Base-by-base conservation (phyloP, 2,329 filamentous ascomycete genomes). In the Aspergillus chevalieri region DNA sequence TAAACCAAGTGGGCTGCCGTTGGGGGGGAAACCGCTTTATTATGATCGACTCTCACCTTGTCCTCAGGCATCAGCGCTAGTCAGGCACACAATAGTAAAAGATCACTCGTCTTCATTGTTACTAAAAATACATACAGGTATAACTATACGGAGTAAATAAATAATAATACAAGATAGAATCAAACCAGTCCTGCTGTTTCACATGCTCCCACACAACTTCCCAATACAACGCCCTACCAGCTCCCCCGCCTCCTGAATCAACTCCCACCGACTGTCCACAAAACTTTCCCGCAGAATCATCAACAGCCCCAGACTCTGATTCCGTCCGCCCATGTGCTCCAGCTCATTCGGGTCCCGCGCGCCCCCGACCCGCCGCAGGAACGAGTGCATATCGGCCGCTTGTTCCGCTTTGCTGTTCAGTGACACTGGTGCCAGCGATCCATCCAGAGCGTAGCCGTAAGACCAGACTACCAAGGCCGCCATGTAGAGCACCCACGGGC, bases 401-500 rank as follows among this genome's bases (percentile, higher is more conserved):
- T 86, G 85, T 54, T 88, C 85, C 12, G 83, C 79, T 44, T 78
- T 77, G 1, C 76, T 84, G 34, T 66, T 69, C 49, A 87, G 81
- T 73, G 71, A 58, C 70, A 77, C 46, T 47, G 71, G 59, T 2
- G 66, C 65, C 50, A 87, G 81, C 0, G 89, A 81, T 0, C 93
- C 93, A 58, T 97, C 93, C 17, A 95, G 75, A 0, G 92, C 90
- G 65, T 84, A 96, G 2, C 91, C 92, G 62, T 97, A 98, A 52
- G 84, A 89, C 93, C 93, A 98, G 1, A 97, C 87, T 19, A 96
- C 89, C 12, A 98, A 78, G 0, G 85, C 84, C 1, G 93, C 89
- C 64, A 95, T 94, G 70, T 96, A 98, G 46, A 97, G 76, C 9
- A 96, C 90, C 92, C 93, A 98, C 0, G 92, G 89, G 14, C 93